Base-by-base conservation (phyloP, 495 filamentous ascomycete species). In the Entonaema liquescens region DNA sequence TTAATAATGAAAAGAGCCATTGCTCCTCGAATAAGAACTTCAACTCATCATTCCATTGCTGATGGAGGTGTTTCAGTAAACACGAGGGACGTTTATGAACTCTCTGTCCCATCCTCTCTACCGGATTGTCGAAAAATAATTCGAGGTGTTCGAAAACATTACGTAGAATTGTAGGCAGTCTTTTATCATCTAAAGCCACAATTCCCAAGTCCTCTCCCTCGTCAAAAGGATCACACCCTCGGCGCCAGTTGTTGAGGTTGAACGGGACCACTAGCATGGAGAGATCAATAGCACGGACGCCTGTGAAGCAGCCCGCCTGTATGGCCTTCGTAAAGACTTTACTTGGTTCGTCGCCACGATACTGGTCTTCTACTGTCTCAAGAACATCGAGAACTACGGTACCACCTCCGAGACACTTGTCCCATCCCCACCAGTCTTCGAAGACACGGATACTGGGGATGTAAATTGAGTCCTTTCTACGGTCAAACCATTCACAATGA, bases 21-120 rank as follows among this genome's bases (percentile, higher is more conserved):
- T 50, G 47, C 6, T 50, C 47, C 12, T 50, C 47, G 21, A 50
- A 50, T 8, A 53, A 29, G 49, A 53, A 53, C 49, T 53, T 53
- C 23, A 53, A 5, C n/a, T 53, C 49, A 12, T 23, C 23, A 6
- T 53, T 3, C 49, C 49, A 53, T 53, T 53, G 6, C 19, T 5
- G 4, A 13, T 53, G 49, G 15, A 28, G 23, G 15, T 17, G 49
- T 29, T 53, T 53, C 4, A 53, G 49, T 11, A 53, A 53, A 29
- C 23, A 53, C 26, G 49, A 53, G 23, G 47, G 47, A 5, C 47
- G 47, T 26, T 17, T 50, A 15, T 50, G 47, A 15, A 11, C 21
- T 9, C 21, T 26, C 5, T 50, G 0, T 0, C 11, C 19, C 23
- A 12, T 4, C 47, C 9, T 50, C 5, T 26, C 5, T 26, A 0